phyloP scores from a whole-genome alignment of 441 rosid genomes.

The Adansonia rubrostipa region DNA sequence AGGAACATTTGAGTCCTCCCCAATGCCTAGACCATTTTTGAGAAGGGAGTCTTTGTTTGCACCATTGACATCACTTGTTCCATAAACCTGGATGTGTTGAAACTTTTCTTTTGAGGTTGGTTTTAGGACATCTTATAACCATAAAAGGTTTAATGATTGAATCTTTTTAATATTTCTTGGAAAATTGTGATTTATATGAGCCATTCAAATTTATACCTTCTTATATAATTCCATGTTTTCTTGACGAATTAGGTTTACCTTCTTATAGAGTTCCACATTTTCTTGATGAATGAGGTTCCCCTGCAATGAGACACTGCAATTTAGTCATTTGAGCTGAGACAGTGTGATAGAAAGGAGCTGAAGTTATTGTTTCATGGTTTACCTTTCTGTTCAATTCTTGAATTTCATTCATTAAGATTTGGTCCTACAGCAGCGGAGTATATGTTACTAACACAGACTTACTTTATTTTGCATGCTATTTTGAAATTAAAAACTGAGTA shows the following conservation, averaged over 20 bases:
- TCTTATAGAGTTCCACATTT: slow-evolving; percentile 85
- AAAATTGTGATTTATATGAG: slow-evolving; percentile 11
- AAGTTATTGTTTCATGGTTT: background rate
- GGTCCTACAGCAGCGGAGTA: slow-evolving; percentile 49
- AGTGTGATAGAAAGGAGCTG: background rate
- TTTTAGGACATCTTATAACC: slow-evolving; percentile 27
- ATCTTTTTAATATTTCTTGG: slow-evolving; percentile 25
- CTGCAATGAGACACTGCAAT: slow-evolving; percentile 49
- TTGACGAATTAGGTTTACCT: slow-evolving; percentile 70
- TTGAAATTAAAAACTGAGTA: slow-evolving; percentile 17
- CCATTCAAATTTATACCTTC: slow-evolving; percentile 45
- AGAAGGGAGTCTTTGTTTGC: slow-evolving; percentile 49
- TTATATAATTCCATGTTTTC: slow-evolving; percentile 62
- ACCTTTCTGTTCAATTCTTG: slow-evolving; percentile 69
- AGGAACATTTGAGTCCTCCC: slow-evolving; percentile 62
- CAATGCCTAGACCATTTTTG: slow-evolving; percentile 48
- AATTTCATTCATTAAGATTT: slow-evolving; percentile 63
- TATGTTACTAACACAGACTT: slow-evolving; percentile 24
- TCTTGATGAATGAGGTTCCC: slow-evolving; percentile 81
- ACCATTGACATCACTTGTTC: slow-evolving; percentile 57
- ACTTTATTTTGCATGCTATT: slow-evolving; percentile 6
- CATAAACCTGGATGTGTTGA: slow-evolving; percentile 61
- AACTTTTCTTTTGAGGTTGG: slow-evolving; percentile 33
- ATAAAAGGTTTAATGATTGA: slow-evolving; percentile 24
- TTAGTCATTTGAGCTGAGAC: slow-evolving; percentile 34